Evolutionary conservation across 345 rosid species (phyloP), one percentile per base, ranked within the genome.

Genomic region (Hypericum androsaemum): DNA sequence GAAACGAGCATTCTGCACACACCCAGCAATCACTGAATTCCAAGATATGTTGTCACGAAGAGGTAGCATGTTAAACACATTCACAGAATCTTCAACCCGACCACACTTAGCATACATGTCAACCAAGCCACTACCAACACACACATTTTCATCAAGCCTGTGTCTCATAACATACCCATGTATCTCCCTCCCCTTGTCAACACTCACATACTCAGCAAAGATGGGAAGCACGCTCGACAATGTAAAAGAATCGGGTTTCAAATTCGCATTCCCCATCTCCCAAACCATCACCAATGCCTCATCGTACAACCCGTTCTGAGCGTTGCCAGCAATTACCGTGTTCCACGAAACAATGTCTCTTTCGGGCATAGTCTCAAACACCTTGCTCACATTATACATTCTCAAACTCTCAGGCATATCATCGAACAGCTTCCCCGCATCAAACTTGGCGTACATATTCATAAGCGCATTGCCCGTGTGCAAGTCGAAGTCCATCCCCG

Each of bases 311-410:
- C 94, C 94, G 57, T 70, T 80, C 46, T 77, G 82, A 10, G 70
- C 89, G 67, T 71, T 72, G 38, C 94, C 89, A 10, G 80, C 68
- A 61, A 86, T 75, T 50, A 86, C 70, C 0, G 95, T 89, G 58
- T 89, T 89, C 88, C 86, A 89, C 0, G 97, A 89, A 54, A 89
- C 89, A 43, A 80, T 56, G 64, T 83, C 95, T 60, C 78, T 78
- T n/a, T 43, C 43, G 3, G 89, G 89, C 94, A 89, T 83, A 68
- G 41, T 39, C 55, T 86, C 81, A 45, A 89, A 86, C 45, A 89
- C 77, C 65, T 74, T 83, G 43, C 57, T 64, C 47, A 83, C 80
- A 57, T 68, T 51, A 37, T 79, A 74, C 54, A 62, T 69, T 52
- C 14, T 14, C 10, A 52, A 39, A 51, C 47, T 62, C 2, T 67